Base-by-base conservation (phyloP, 441 rosid genomes). In the Adansonia rubrostipa region DNA sequence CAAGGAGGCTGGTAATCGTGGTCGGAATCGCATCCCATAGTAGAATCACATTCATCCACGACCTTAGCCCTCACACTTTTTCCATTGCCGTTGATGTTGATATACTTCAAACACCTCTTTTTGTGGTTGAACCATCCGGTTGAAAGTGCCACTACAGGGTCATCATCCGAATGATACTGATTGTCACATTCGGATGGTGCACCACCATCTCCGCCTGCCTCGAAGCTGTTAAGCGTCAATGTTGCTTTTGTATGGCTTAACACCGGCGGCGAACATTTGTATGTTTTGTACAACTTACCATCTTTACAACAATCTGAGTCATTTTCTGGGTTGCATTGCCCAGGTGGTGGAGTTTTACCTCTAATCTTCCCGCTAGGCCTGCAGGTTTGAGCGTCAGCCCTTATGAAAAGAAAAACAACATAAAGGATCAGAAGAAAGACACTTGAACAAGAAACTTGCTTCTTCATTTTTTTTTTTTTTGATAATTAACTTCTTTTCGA, bases 21-120 rank as follows among this genome's bases (percentile, higher is more conserved):
- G 0, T 62, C 81, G 0, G 0, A 13, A 78, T 80, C 82, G 44
- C 89, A 84, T 2, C 86, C 87, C 58, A 53, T 28, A 0, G 73
- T 67, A 11, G 85, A 82, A 70, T 86, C 89, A 48, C 87, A 86
- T 15, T 86, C 87, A 14, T 82, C 87, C 0, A 84, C 86, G 2
- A 84, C 84, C 78, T 42, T 60, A 2, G 85, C 89, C 70, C 40
- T 70, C 15, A 75, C 77, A 15, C 57, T 80, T n/a, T 54, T 80
- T 28, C 89, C 86, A 3, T 86, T 80, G 1, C 79, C 79, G 0
- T 56, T 7, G 62, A 86, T 79, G 2, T 22, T 79, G 6, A 86
- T 73, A 15, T 17, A 47, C 5, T 65, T 71, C 2, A 19, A 8
- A 40, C 89, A 83, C 70, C 85, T 81, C n/a, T 78, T 81, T 75